Conservation (phyloP, 345 rosid genomes). For the Eucalyptus grandis region DNA sequence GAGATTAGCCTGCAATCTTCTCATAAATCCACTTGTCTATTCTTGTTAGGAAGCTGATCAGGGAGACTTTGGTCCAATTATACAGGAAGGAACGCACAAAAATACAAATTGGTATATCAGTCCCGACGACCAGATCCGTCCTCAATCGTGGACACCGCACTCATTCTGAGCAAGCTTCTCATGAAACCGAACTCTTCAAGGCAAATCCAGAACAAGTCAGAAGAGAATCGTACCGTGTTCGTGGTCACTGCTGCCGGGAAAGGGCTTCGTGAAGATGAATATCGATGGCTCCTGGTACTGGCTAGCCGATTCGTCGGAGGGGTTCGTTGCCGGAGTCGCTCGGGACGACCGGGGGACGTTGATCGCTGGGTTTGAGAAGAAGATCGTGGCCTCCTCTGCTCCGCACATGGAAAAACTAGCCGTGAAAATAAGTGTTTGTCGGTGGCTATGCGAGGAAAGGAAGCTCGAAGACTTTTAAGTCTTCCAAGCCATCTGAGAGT, state of each 20-base stretch:
- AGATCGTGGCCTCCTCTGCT: neutral
- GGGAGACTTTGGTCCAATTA: too few species aligned
- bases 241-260: neutral
- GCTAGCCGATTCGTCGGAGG: neutral
- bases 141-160: too few species aligned
- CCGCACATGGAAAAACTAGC: neutral
- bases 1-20: too few species aligned
- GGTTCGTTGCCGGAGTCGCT: neutral
- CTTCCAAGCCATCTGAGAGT: too few species aligned
- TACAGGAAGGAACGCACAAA: too few species aligned
- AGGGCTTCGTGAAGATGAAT: neutral
- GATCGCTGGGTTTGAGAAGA: neutral
- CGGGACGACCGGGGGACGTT: neutral
- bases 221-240: neutral
- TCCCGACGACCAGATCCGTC: neutral
- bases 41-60: too few species aligned
- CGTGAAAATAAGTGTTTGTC: too few species aligned
- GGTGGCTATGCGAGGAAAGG: too few species aligned
- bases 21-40: too few species aligned
- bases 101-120: too few species aligned
- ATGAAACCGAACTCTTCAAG: accelerated
- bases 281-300: neutral
- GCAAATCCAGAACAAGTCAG: neutral
- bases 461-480: too few species aligned
- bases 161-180: neutral